These are phyloP conservation scores for Trichoderma citrinoviride DNA, from an alignment of 2,329 filamentous ascomycete genomes.

Conservation along the genomic window DNA sequence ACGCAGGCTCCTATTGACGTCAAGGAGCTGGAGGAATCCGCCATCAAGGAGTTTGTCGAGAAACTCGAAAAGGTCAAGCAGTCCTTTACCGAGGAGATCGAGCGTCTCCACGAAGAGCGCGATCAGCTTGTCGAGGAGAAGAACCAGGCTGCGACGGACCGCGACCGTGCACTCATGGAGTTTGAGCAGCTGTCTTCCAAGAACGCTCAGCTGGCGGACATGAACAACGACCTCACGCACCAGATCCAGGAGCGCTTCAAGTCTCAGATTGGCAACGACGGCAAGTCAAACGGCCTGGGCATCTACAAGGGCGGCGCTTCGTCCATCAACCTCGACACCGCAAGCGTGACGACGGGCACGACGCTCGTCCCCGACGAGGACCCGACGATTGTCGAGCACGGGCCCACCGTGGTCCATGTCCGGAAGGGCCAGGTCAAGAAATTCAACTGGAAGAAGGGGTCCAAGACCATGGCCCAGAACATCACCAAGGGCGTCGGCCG, in stretches of 20 bases:
- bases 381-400: constrained; percentile 64
- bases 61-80: constrained; percentile 62
- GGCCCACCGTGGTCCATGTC: constrained; percentile 93
- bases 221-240: constrained; percentile 94
- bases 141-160: constrained; percentile 74
- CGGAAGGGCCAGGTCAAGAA: constrained; percentile 92
- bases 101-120: constrained; percentile 65
- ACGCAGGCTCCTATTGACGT: constrained; percentile 77
- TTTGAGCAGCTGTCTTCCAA: constrained; percentile 93
- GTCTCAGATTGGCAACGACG: constrained; percentile 59
- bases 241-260: constrained; percentile 94
- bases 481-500: constrained; percentile 93
- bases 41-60: constrained; percentile 88
- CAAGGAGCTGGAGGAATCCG: constrained; percentile 78
- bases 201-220: constrained; percentile 88
- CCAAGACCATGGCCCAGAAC: constrained; percentile 89
- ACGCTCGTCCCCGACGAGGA: constrained; percentile 63
- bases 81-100: constrained; percentile 56
- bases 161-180: constrained; percentile 90
- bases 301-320: constrained; percentile 56
- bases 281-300: constrained; percentile 53
- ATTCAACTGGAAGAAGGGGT: constrained; percentile 98
- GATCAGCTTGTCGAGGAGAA: constrained; percentile 84
- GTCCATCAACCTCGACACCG: constrained; percentile 50
- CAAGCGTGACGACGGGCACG: constrained; percentile 55